These are phyloP conservation scores for Ilyonectria destructans DNA, from an alignment of 2,329 filamentous ascomycete genomes.

Conservation along the genomic window DNA sequence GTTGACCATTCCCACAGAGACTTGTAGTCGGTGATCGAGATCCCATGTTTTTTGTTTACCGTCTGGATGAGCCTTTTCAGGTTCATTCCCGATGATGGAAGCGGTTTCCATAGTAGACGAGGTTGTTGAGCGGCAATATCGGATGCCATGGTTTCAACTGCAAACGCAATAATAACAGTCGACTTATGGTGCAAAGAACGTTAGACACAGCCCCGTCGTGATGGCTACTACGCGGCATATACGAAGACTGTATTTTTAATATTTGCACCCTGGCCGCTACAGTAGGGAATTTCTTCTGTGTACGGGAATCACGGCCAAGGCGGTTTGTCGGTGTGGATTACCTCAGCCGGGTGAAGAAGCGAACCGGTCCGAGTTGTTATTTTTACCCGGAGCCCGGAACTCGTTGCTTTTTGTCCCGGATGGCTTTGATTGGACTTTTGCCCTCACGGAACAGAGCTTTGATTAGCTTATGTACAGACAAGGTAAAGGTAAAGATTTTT, in stretches of 20 bases:
- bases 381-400: neutral
- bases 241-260: neutral
- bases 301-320: too few species aligned
- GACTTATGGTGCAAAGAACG: neutral
- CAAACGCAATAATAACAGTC: neutral
- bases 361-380: neutral
- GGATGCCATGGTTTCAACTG: neutral
- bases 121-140: neutral
- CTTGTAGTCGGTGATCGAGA: neutral
- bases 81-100: neutral
- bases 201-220: neutral
- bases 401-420: neutral
- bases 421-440: neutral
- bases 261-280: too few species aligned
- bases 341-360: neutral
- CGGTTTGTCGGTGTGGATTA: neutral
- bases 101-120: neutral
- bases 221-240: neutral
- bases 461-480: neutral
- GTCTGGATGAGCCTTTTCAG: neutral
- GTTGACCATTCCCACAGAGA: conserved; percentile 1
- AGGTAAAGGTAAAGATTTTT: neutral
- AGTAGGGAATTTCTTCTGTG: too few species aligned
- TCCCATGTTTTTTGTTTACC: neutral
- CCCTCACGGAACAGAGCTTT: neutral